Base-by-base conservation (phyloP, 805 yeast species). In the Suhomyces emberorum region DNA sequence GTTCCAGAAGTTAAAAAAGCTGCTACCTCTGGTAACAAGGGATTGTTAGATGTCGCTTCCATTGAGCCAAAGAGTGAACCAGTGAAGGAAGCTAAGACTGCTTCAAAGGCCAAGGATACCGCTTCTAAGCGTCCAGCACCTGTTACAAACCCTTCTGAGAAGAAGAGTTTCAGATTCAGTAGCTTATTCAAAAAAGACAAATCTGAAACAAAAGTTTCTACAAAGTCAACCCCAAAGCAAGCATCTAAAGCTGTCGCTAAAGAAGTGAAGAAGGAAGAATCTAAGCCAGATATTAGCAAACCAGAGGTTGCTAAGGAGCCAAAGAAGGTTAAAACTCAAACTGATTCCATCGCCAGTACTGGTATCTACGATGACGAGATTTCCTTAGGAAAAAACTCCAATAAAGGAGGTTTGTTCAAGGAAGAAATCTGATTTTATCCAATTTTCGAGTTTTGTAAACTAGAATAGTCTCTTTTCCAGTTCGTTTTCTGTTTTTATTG, bases 371-470 rank as follows among this genome's bases (percentile, higher is more conserved):
- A 51, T 19, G 68, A 61, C 27, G 69, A 62, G 15, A 38, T 59
- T 29, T 57, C 65, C 6, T 49, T 59, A 26, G 44, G 45, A 21
- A 53, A 54, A 36, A 48, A 49, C 34, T 38, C 51, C 24, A 58
- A 57, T 40, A 52, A 54, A 37, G 66, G 66, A 14, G 70, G 70
- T 4, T 43, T 65, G 18, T 67, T 67, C 46, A 67, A 64, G 44
- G 72, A 67, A 48, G 72, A 66, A 45, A 62, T 67, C 38, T 65
- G 50, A 38, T 20, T 30, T 6, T 15, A 7, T 21, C 14, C 12
- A 11, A 7, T 7, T 17, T 6, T 17, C 22, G 5, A 17, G 18
- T 26, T 20, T 25, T 30, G 25, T 35, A 30, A 30, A 30, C 26
- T 31, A 23, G 30, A 34, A 21, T 23, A 21, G 19, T 15, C 14